Conservation (phyloP, 1,284 basidiomycete genomes). For the Mycena sp. region DNA sequence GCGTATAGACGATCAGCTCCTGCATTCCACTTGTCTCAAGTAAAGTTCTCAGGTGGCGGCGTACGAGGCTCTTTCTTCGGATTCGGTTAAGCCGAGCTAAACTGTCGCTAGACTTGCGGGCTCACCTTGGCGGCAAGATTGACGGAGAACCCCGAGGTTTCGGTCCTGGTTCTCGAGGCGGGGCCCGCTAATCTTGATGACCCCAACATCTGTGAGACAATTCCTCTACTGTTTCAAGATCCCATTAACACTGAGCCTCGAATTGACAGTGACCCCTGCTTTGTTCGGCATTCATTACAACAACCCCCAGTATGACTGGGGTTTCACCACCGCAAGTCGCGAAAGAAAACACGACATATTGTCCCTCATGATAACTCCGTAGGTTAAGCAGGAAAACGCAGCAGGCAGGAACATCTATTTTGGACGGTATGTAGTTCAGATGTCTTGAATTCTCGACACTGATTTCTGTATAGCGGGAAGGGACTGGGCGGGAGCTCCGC, state of each 20-base stretch:
- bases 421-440: not conserved
- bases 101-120: slow-evolving; percentile 2
- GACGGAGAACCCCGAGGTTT: slow-evolving; percentile 48
- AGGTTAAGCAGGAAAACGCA: not conserved
- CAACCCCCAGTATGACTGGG: slow-evolving; percentile 41
- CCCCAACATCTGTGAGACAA: slow-evolving; percentile 34
- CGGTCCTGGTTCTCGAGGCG: slow-evolving; percentile 51
- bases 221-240: not conserved
- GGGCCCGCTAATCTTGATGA: slow-evolving; percentile 45
- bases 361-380: no score
- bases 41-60: no score
- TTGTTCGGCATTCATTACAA: slow-evolving; percentile 31
- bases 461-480: slow-evolving; percentile 27
- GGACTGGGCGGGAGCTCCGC: slow-evolving; percentile 35
- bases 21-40: no score
- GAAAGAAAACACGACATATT: not conserved
- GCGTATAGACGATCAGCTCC: no score
- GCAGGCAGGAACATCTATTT: not conserved
- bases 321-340: slow-evolving; percentile 35
- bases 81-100: not conserved
- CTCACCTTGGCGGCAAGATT: slow-evolving; percentile 50
- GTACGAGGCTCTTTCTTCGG: no score
- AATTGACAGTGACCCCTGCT: slow-evolving; percentile 28
- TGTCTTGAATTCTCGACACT: not conserved
- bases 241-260: not conserved